Evolutionary conservation across 2,329 filamentous ascomycete species (phyloP).

Genomic region (Endoconidiophora laricicola): DNA sequence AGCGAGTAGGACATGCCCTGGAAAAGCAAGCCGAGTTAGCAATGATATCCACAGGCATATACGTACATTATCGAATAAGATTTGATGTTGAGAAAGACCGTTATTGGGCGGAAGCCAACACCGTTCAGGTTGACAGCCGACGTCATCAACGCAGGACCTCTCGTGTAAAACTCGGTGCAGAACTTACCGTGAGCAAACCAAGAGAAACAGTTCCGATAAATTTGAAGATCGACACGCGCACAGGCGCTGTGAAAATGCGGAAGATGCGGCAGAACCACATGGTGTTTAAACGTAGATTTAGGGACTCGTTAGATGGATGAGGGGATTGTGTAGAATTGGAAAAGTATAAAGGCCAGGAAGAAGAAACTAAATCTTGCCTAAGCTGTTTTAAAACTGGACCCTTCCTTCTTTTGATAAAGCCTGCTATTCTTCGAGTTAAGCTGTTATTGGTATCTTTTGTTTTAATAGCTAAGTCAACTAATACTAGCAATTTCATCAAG

Average conservation of each 20-base stretch:
- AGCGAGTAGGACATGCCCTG: constrained; percentile 83
- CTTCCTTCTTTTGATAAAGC: too few species aligned
- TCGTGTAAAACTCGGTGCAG: neutral
- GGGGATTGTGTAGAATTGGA: neutral
- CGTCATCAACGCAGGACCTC: neutral
- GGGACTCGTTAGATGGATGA: too few species aligned
- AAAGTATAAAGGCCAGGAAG: neutral
- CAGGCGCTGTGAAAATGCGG: constrained; percentile 40
- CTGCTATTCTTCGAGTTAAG: too few species aligned
- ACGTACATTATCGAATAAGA: neutral
- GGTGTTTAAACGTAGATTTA: neutral
- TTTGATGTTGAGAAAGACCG: neutral
- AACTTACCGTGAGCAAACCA: constrained; percentile 68
- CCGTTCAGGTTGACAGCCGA: neutral
- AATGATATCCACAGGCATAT: neutral
- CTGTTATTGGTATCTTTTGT: too few species aligned
- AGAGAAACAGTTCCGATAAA: constrained; percentile 85
- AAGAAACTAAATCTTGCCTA: neutral
- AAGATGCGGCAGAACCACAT: constrained; percentile 12
- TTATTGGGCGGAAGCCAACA: neutral
- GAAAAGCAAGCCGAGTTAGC: neutral
- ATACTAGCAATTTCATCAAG: too few species aligned
- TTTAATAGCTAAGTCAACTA: too few species aligned
- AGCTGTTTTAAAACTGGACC: too few species aligned
- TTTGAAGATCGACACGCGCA: constrained; percentile 63